These are phyloP conservation scores for Vitis vinifera DNA, from an alignment of 164 flowering plant genomes.

Conservation along the genomic window DNA sequence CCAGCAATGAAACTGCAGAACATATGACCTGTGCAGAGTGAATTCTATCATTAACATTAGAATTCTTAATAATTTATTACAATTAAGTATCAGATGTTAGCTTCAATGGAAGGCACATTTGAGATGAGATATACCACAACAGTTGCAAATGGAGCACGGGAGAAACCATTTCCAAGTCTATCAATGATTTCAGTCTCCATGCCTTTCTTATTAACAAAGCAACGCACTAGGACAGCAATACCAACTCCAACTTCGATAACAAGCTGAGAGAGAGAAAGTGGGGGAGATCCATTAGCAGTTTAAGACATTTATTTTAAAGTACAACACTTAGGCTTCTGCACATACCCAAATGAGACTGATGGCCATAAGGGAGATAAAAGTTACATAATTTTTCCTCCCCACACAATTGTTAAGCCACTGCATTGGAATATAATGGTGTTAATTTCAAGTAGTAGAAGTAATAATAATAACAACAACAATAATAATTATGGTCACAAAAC, in stretches of 20 bases:
- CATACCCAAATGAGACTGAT: slow-evolving; percentile 91
- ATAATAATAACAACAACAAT: not conserved
- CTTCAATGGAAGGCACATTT: not conserved
- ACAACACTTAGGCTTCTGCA: slow-evolving; percentile 2
- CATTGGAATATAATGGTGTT: slow-evolving; percentile 12
- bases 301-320: not conserved
- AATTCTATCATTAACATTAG: not conserved
- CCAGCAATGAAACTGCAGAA: slow-evolving; percentile 82
- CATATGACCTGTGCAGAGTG: slow-evolving; percentile 61
- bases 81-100: not conserved
- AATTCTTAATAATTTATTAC: not conserved
- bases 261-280: slow-evolving; percentile 47
- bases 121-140: slow-evolving; percentile 70
- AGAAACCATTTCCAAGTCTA: slow-evolving; percentile 91
- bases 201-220: slow-evolving; percentile 69
- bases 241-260: slow-evolving; percentile 88
- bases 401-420: slow-evolving; percentile 99
- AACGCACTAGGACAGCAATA: slow-evolving; percentile 82
- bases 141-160: slow-evolving; percentile 86
- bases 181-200: slow-evolving; percentile 80
- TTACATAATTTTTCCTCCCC: slow-evolving; percentile 80
- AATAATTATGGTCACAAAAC: not conserved
- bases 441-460: not conserved
- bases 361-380: slow-evolving; percentile 91
- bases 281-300: slow-evolving; percentile 5